Base-by-base conservation (phyloP, 495 filamentous ascomycete species). In the Peziza echinospora region DNA sequence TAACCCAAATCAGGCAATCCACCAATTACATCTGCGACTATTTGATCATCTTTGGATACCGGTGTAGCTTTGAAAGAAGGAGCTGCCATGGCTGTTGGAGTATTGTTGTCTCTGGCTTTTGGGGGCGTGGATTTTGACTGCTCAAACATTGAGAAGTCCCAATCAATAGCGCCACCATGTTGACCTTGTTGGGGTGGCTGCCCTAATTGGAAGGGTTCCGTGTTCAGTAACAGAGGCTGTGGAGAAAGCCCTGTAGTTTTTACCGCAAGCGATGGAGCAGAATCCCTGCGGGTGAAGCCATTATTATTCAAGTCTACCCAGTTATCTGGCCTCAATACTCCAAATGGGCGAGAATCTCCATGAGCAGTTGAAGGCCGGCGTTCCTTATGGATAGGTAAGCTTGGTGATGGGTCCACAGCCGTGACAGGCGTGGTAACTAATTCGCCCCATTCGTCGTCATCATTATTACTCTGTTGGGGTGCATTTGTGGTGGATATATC, bases 371-470 rank as follows among this genome's bases (percentile, higher is more conserved):
- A 46, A 46, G 17, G 19, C n/a, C 25, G 10, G 6, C n/a, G 16
- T 28, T 25, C 13, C 21, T 17, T 24, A 40, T 43, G 6, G 39
- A 45, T 47, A 34, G 25, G 43, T 10, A n/a, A 47, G 49, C 25
- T 44, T 45, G 1, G 49, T 28, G 17, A 51, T 46, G 7, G 43
- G 41, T 8, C 44, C 11, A 21, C 40, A 30, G 54, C 45, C 46
- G 43, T 49, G 26, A 43, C 25, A 45, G 61, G 60, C 2, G 61
- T 60, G 46, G 60, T 52, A 24, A 64, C 53, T 59, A 64, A 62
- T 48, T 64, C 62, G 10, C 62, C 62, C 62, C 62, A 65, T 28
- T 64, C 62, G 26, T 64, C 59, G 28, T 61, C 60, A 13, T 63
- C 62, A 28, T n/a, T n/a, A 43, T 43, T 10, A 13, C 11, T 16